Conservation (phyloP, 73 alveolate genomes). For the Diophrys sp. region DNA sequence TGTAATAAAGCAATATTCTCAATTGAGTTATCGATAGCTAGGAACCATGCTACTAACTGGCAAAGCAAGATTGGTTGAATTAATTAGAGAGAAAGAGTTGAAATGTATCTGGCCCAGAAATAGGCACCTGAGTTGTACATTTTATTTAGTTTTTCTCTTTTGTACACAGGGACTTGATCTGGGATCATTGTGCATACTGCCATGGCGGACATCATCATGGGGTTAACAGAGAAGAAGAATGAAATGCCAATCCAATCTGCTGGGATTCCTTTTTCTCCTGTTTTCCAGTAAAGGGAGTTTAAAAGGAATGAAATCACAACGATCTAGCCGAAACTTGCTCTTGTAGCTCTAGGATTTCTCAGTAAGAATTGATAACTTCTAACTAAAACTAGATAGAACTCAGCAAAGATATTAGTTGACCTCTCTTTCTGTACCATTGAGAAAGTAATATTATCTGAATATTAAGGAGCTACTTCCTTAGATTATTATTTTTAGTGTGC, state of each 20-base stretch:
- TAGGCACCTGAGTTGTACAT: conserved; percentile 5
- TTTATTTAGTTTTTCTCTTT: conserved; percentile 32
- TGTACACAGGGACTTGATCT: conserved; percentile 15
- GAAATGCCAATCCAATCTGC: conserved; percentile 39
- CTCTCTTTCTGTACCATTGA: not conserved
- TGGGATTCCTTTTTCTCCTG: not conserved
- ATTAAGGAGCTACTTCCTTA: not conserved
- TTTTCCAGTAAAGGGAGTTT: conserved; percentile 1
- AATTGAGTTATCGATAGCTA: conserved; percentile 19
- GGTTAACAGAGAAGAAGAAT: conserved; percentile 22
- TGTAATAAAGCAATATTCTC: conserved; percentile 6
- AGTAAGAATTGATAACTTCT: not conserved
- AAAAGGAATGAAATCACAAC: not conserved
- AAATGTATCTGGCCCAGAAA: conserved; percentile 9
- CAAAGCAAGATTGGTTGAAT: conserved; percentile 22
- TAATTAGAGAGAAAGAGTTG: not conserved
- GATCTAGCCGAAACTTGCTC: not conserved
- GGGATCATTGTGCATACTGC: conserved; percentile 31
- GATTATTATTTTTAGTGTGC: not conserved
- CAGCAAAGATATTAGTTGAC: not conserved
- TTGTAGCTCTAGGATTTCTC: conserved; percentile 1
- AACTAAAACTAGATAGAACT: not conserved
- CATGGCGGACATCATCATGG: conserved; percentile 10
- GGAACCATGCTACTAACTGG: conserved; percentile 8
- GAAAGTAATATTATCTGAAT: not conserved